Evolutionary conservation across 768 basidiomycete genomes (phyloP).

Genomic region (Boletus bicolor): DNA sequence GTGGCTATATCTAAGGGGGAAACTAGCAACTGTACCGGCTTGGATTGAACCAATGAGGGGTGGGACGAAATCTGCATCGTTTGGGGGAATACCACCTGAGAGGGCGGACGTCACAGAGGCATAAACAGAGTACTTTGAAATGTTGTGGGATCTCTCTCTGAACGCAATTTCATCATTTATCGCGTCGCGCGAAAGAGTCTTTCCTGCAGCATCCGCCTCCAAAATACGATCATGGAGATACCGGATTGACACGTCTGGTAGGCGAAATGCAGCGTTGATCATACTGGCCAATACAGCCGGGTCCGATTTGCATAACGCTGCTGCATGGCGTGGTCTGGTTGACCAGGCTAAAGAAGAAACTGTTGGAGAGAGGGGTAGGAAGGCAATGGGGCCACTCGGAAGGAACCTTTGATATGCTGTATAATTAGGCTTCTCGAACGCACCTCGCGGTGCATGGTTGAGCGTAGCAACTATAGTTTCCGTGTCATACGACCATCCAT

Average conservation of each 20-base stretch:
- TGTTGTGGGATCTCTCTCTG: slow-evolving; percentile 69
- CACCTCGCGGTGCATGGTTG: slow-evolving; percentile 60
- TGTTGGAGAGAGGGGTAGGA: slow-evolving; percentile 80
- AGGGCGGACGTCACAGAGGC: slow-evolving; percentile 41
- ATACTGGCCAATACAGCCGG: slow-evolving; percentile 62
- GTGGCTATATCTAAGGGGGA: slow-evolving; percentile 86
- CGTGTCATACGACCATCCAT: slow-evolving; percentile 88
- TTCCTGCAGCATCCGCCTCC: slow-evolving; percentile 45
- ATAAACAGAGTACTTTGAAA: slow-evolving; percentile 61
- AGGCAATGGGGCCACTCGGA: slow-evolving; percentile 92
- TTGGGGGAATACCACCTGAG: slow-evolving; percentile 53
- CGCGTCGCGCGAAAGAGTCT: slow-evolving; percentile 44
- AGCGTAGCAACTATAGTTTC: slow-evolving; percentile 91
- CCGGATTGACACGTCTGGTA: slow-evolving; percentile 69
- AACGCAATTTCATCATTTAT: slow-evolving; percentile 65
- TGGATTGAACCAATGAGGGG: slow-evolving; percentile 74
- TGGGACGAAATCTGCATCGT: slow-evolving; percentile 62
- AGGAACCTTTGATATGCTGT: slow-evolving; percentile 94
- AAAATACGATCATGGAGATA: slow-evolving; percentile 63
- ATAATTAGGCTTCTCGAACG: slow-evolving; percentile 62
- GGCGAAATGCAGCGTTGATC: slow-evolving; percentile 89
- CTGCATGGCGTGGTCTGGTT: slow-evolving; percentile 71
- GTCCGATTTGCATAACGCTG: slow-evolving; percentile 64
- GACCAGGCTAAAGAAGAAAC: slow-evolving; percentile 94
- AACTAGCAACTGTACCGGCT: slow-evolving; percentile 73